Percentiles rank a stretch among this genome's conserved stretches.
These are phyloP conservation scores for Starmerella ratchasimensis DNA, from an alignment of 805 yeast genomes.

Conservation along the genomic window DNA sequence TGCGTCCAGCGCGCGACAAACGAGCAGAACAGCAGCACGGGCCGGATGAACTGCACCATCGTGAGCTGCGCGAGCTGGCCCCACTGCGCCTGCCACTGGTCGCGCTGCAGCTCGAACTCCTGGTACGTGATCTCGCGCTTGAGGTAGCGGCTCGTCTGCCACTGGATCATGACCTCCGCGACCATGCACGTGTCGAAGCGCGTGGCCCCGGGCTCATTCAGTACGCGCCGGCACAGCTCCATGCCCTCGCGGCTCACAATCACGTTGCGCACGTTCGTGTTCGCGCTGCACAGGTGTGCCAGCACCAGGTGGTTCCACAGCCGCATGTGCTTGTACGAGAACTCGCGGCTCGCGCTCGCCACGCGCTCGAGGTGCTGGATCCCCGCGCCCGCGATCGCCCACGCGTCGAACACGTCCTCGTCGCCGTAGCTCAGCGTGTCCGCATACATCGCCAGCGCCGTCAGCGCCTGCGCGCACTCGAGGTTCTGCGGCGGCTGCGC, in stretches of 20 bases:
- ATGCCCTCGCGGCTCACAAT: constrained; percentile 46
- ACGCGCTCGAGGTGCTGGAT: constrained; percentile 49
- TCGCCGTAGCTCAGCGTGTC: constrained; percentile 41
- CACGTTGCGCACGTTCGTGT: constrained; percentile 52
- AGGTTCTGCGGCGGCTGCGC: constrained; percentile 34
- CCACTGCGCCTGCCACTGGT: constrained; percentile 57
- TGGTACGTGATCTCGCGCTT: constrained; percentile 30
- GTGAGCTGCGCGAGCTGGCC: constrained; percentile 54
- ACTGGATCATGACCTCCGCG: constrained; percentile 53
- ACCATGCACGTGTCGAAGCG: constrained; percentile 76
- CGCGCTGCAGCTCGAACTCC: constrained; percentile 36
- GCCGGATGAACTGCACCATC: constrained; percentile 58
- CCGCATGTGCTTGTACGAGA: constrained; percentile 46
- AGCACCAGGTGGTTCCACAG: constrained; percentile 60
- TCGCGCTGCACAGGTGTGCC: constrained; percentile 53
- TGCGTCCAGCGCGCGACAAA: constrained; percentile 8
- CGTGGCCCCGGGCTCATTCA: constrained; percentile 47
- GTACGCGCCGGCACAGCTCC: constrained; percentile 43
- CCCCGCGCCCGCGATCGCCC: constrained; percentile 56
- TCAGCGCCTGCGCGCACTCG: constrained; percentile 57
- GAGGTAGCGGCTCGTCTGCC: constrained; percentile 44
- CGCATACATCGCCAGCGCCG: constrained; percentile 51
- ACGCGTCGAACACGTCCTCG: constrained; percentile 49
- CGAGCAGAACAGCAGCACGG: constrained; percentile 50
- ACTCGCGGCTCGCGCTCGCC: constrained; percentile 55